phyloP scores from a whole-genome alignment of 1,139 yeast species.

The Candida tetrigidarum region DNA sequence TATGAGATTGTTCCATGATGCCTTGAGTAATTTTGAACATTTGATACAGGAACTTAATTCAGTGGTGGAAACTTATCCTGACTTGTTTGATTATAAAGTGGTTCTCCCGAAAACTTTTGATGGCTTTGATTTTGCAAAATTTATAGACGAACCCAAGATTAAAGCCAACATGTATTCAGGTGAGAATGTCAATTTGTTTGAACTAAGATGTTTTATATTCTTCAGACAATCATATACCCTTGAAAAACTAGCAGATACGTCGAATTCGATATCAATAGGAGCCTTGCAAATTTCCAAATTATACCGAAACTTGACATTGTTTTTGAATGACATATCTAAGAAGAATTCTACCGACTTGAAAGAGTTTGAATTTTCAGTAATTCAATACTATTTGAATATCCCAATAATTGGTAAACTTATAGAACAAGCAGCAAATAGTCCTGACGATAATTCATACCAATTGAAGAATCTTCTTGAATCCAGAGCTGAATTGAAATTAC shows the following conservation, averaged over 20 bases:
- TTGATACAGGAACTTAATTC: constrained; percentile 27
- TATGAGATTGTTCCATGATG: constrained; percentile 60
- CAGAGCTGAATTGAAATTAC: constrained; percentile 49
- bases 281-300: constrained; percentile 36
- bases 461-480: constrained; percentile 41
- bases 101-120: constrained; percentile 15
- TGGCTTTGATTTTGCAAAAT: constrained; percentile 23
- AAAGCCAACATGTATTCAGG: constrained; percentile 15
- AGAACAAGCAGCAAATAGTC: constrained; percentile 12
- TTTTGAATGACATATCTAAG: constrained; percentile 43
- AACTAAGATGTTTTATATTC: constrained; percentile 31
- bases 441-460: constrained; percentile 18
- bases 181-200: constrained; percentile 28
- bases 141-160: constrained; percentile 14
- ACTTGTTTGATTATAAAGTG: constrained; percentile 11
- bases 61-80: constrained; percentile 21
- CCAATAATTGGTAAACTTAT: constrained; percentile 30
- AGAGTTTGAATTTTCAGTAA: constrained; percentile 35
- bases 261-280: constrained; percentile 32
- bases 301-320: constrained; percentile 35
- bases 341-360: constrained; percentile 20
- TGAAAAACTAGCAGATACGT: constrained; percentile 30
- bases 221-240: constrained; percentile 30
- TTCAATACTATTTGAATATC: constrained; percentile 34
- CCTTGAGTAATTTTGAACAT: constrained; percentile 52